Conservation (phyloP, 805 yeast genomes). For the Metschnikowia koreensis region DNA sequence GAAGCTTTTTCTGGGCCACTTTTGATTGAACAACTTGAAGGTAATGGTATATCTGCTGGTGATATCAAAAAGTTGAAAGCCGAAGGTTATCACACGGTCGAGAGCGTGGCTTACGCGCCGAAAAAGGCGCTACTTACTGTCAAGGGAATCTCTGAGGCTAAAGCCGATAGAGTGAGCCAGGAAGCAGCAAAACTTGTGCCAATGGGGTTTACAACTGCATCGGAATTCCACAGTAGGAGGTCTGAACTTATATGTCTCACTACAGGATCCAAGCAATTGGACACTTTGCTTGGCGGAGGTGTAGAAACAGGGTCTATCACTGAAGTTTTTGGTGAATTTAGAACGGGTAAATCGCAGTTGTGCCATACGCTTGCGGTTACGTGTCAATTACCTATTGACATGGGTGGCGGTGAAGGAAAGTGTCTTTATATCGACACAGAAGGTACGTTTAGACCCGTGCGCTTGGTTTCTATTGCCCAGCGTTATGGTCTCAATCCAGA, state of each 20-base stretch:
- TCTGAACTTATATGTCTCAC: constrained; percentile 89
- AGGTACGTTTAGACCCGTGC: constrained; percentile 91
- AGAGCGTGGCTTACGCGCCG: constrained; percentile 90
- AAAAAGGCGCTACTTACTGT: constrained; percentile 71
- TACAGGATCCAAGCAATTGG: constrained; percentile 92
- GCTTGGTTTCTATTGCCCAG: constrained; percentile 85
- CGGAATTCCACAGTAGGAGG: constrained; percentile 87
- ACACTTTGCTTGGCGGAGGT: constrained; percentile 93
- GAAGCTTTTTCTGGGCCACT: constrained; percentile 58
- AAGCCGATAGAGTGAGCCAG: constrained; percentile 78
- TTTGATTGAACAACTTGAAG: constrained; percentile 56
- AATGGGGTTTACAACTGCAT: constrained; percentile 96
- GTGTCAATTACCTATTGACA: constrained; percentile 91
- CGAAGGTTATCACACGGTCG: constrained; percentile 86
- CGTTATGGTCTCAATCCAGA: constrained; percentile 89
- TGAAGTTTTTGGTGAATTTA: constrained; percentile 93
- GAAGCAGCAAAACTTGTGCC: constrained; percentile 89
- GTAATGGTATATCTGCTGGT: constrained; percentile 79
- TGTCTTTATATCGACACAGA: constrained; percentile 95
- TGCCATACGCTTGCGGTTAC: constrained; percentile 97
- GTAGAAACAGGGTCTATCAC: constrained; percentile 96
- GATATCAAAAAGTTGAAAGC: constrained; percentile 81
- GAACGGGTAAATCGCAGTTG: constrained; percentile 96
- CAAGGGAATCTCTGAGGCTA: constrained; percentile 93
- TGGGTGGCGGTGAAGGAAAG: constrained; percentile 99